Percentiles rank a stretch among this genome's conserved stretches.
These are phyloP conservation scores for Vachellia collinsii DNA, from an alignment of 306 rosid species.

Conservation along the genomic window DNA sequence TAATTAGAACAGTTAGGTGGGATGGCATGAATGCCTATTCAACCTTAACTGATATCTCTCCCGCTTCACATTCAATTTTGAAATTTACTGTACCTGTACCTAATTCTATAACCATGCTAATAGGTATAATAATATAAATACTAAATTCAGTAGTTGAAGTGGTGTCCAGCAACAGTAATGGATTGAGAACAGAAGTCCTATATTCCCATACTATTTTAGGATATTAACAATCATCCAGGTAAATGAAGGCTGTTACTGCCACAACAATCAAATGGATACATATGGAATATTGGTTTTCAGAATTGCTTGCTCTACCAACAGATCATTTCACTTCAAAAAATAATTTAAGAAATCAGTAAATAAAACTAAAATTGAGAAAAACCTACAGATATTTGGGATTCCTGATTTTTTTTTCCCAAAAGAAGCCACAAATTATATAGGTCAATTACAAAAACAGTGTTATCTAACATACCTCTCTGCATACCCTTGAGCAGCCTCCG, in stretches of 20 bases:
- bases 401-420: conserved; percentile 7
- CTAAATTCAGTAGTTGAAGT: conserved; percentile 11
- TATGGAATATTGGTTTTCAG: background rate
- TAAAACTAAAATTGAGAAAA: conserved; percentile 1
- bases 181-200: background rate
- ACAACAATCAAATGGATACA: conserved; percentile 10
- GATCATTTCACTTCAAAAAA: conserved; percentile 9
- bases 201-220: conserved; percentile 7
- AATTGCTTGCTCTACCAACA: conserved; percentile 26
- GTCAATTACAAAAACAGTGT: conserved; percentile 28
- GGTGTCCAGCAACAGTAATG: conserved; percentile 8
- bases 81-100: conserved; percentile 28
- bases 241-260: background rate
- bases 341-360: background rate
- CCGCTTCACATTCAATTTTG: background rate
- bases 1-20: background rate
- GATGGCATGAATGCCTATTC: conserved; percentile 21
- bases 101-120: background rate
- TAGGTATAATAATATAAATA: conserved; percentile 3
- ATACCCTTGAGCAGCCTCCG: conserved; percentile 89
- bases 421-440: conserved; percentile 16
- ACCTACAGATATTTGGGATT: conserved; percentile 25
- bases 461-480: conserved; percentile 79
- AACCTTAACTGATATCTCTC: conserved; percentile 28
- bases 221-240: conserved; percentile 10